Evolutionary conservation across 306 rosid genomes (phyloP).

Genomic region (Acacia acuminata): DNA sequence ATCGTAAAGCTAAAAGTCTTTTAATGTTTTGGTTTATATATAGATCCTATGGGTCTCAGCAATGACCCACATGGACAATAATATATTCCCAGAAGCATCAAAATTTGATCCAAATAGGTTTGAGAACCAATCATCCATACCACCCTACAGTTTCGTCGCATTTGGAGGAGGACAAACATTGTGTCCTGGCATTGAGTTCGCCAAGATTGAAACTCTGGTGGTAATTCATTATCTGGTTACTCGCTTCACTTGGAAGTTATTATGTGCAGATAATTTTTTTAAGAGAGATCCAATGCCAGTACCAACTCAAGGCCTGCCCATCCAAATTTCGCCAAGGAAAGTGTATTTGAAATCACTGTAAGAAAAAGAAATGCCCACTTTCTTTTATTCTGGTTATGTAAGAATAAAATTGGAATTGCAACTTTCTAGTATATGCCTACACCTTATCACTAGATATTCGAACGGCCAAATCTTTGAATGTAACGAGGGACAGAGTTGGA

Average conservation of each 20-base stretch:
- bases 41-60: conserved; percentile 71
- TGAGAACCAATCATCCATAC: conserved; percentile 55
- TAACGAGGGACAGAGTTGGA: too few species aligned
- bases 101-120: conserved; percentile 77
- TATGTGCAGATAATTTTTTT: conserved; percentile 50
- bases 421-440: too few species aligned
- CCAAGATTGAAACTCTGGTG: conserved; percentile 62
- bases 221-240: conserved; percentile 72
- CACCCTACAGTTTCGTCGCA: conserved; percentile 61
- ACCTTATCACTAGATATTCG: too few species aligned
- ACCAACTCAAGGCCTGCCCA: conserved; percentile 61
- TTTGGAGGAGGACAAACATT: conserved; percentile 75
- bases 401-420: too few species aligned
- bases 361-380: too few species aligned
- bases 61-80: conserved; percentile 71
- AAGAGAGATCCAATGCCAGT: conserved; percentile 61
- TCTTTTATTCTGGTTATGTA: too few species aligned
- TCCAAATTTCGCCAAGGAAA: conserved; percentile 51
- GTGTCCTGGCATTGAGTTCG: conserved; percentile 73
- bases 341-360: too few species aligned
- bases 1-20: background rate
- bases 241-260: conserved; percentile 65
- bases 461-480: too few species aligned
- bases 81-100: conserved; percentile 58
- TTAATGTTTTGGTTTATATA: background rate